A percentile compares a stretch with the other conserved stretches of the same genome.
Evolutionary conservation across 495 filamentous ascomycete species (phyloP).

Genomic region (Talaromyces ruber): DNA sequence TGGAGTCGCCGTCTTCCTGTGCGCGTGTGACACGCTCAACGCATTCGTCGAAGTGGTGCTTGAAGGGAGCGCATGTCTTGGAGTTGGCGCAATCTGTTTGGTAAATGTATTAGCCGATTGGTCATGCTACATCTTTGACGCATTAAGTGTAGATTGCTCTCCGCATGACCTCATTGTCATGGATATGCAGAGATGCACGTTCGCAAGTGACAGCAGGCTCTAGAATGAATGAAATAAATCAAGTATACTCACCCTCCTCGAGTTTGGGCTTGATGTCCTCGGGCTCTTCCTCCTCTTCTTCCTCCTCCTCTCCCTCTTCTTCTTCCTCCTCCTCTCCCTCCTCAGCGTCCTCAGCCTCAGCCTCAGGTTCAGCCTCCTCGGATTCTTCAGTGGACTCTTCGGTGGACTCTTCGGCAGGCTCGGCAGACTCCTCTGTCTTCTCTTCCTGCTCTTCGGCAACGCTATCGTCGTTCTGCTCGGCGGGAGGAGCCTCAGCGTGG

Average conservation of each 20-base stretch:
- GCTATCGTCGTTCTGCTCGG: slow-evolving; percentile 37
- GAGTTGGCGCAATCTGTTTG: slow-evolving; percentile 76
- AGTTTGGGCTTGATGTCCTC: slow-evolving; percentile 82
- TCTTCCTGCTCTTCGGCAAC: slow-evolving; percentile 46
- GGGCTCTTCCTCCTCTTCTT: slow-evolving; percentile 86
- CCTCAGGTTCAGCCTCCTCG: slow-evolving; percentile 32
- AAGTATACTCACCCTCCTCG: slow-evolving; percentile 69
- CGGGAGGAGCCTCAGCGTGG: slow-evolving; percentile 50
- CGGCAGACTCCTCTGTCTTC: slow-evolving; percentile 14
- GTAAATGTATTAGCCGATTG: neutral
- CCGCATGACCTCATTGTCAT: neutral
- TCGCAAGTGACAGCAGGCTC: neutral
- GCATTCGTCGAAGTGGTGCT: slow-evolving; percentile 98
- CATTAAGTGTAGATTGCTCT: neutral
- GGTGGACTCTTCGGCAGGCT: slow-evolving; percentile 23
- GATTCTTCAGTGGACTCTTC: slow-evolving; percentile 30
- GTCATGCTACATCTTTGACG: neutral
- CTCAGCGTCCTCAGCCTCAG: slow-evolving; percentile 39
- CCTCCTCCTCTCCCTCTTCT: slow-evolving; percentile 63
- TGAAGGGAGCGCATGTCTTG: slow-evolving; percentile 71
- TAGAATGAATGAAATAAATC: neutral
- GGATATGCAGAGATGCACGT: neutral
- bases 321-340: slow-evolving; percentile 38
- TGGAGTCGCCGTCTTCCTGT: slow-evolving; percentile 54
- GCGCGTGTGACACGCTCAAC: slow-evolving; percentile 81